Evolutionary conservation across 23 red algal genomes (phyloP), one percentile per base, ranked within the genome.

Genomic region (Rhodosorus marinus): DNA sequence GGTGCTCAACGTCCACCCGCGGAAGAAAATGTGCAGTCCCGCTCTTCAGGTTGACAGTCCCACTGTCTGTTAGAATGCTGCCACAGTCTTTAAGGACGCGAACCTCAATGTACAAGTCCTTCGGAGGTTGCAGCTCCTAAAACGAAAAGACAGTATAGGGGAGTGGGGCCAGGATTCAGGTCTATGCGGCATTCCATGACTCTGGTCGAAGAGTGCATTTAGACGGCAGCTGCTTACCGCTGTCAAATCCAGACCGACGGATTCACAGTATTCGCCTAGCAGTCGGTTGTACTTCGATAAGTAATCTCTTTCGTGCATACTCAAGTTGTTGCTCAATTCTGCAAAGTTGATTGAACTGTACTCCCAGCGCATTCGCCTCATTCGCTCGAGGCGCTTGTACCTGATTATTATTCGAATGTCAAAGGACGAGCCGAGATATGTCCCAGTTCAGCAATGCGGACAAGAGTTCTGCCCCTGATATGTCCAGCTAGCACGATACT

Each of bases 81-180:
- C 83, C 83, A 40, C 72, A 70, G 31, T 92, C 83, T 9, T 51
- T 31, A 6, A 45, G 34, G 14, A 92, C 83, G 0, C 72, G 71
- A n/a, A 92, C 83, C 63, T 92, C 83, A 8, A 92, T 56, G 58
- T 49, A 80, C 25, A 92, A 33, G 26, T 80, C 70, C 27, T 33
- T 59, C 30, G 83, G 83, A 33, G 83, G 83, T 26, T 54, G 33
- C 11, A 48, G 33, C 34, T 74, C 83, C n/a, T n/a, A n/a, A n/a
- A n/a, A n/a, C n/a, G n/a, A n/a, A n/a, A n/a, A n/a, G n/a, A n/a
- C n/a, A n/a, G n/a, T n/a, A n/a, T n/a, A n/a, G n/a, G n/a, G n/a
- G n/a, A n/a, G n/a, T n/a, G n/a, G n/a, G n/a, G n/a, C n/a, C n/a
- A n/a, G n/a, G n/a, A n/a, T n/a, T n/a, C n/a, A n/a, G n/a, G n/a